phyloP scores from a whole-genome alignment of 2,329 filamentous ascomycete genomes.

The Fusarium sp. region DNA sequence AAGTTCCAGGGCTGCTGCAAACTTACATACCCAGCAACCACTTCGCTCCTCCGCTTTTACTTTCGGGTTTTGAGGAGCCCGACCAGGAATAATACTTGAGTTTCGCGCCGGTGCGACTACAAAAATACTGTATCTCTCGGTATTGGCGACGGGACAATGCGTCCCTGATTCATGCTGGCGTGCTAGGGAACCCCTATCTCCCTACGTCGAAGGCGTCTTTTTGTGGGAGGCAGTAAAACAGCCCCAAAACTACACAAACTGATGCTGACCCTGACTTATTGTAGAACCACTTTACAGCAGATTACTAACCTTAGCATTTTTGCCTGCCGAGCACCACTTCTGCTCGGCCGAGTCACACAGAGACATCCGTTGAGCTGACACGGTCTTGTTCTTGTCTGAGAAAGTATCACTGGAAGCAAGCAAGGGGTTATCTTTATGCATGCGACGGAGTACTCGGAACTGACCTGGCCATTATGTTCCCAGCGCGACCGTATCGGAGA shows the following conservation, averaged over 20 bases:
- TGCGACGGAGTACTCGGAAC: background rate
- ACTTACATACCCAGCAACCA: background rate
- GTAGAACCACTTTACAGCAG: background rate
- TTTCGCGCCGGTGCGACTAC: background rate
- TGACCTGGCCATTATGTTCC: conserved; percentile 6
- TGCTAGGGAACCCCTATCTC: conserved; percentile 10
- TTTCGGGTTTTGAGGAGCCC: conserved; percentile 3
- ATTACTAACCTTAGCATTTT: background rate
- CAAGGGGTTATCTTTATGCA: background rate
- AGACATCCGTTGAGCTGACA: background rate
- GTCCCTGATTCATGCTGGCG: conserved; percentile 18
- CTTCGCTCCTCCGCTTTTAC: conserved; percentile 20
- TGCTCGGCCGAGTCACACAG: conserved; percentile 23
- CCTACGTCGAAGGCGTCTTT: conserved; percentile 15
- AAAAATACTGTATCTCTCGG: conserved; percentile 17
- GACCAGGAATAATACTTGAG: background rate
- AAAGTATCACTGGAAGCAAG: background rate
- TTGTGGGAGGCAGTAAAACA: conserved; percentile 29
- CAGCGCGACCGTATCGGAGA: conserved; percentile 13
- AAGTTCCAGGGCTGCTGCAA: conserved; percentile 27
- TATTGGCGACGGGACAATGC: conserved; percentile 6
- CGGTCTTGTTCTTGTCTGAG: background rate
- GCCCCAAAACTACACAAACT: conserved; percentile 1
- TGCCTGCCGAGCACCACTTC: conserved; percentile 12
- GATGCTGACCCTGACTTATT: conserved; percentile 15